Evolutionary conservation across 768 basidiomycete genomes (phyloP).

Genomic region (Amanita pseudoporphyria): DNA sequence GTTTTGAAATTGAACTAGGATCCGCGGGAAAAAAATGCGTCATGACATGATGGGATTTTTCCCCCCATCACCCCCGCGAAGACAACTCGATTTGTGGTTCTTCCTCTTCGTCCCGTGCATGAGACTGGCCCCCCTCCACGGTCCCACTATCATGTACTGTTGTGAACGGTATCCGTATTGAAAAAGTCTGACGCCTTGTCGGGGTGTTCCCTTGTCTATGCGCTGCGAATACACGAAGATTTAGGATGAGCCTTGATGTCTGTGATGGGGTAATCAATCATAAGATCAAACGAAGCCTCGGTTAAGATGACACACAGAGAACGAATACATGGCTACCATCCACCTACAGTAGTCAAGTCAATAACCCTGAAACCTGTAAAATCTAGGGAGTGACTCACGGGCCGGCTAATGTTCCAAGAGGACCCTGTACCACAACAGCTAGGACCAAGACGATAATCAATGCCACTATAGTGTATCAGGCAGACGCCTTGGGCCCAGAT

Average conservation of each 20-base stretch:
- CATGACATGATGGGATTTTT: too few species aligned
- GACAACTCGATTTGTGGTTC: too few species aligned
- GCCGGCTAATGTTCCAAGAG: not conserved
- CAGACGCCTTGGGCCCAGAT: not conserved
- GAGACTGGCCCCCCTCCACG: not conserved
- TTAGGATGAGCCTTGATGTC: not conserved
- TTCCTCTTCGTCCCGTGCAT: too few species aligned
- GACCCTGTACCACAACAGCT: not conserved
- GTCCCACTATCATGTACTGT: not conserved
- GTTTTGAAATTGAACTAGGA: too few species aligned
- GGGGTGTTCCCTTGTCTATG: not conserved
- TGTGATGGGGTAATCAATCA: not conserved
- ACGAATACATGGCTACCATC: not conserved
- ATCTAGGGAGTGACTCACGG: not conserved
- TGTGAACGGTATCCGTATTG: not conserved
- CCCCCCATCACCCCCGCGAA: too few species aligned
- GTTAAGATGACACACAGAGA: not conserved
- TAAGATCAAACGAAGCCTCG: not conserved
- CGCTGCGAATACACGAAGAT: constrained; percentile 1
- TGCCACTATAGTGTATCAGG: not conserved
- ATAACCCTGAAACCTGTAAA: too few species aligned
- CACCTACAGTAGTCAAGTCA: not conserved
- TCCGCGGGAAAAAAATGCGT: too few species aligned
- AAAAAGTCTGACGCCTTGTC: not conserved
- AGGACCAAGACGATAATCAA: not conserved